A percentile compares a stretch with the other conserved stretches of the same genome.
Conservation (phyloP, 2,329 filamentous ascomycete species). For the Chaetoscypha palmicola region DNA sequence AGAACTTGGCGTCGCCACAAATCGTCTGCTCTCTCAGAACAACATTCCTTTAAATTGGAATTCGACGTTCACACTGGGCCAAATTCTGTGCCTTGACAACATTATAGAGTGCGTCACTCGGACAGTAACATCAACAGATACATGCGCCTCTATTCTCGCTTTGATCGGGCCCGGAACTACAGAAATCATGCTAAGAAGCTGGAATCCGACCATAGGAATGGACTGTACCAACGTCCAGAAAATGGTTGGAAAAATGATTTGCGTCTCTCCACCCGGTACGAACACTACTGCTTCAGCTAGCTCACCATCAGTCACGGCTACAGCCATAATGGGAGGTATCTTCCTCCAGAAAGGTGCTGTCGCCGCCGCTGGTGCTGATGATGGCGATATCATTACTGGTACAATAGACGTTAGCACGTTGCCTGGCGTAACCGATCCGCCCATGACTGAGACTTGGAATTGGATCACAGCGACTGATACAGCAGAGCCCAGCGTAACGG, state of each 20-base stretch:
- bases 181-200: constrained; percentile 3
- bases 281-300: neutral
- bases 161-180: neutral
- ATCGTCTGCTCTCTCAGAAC: constrained; percentile 1
- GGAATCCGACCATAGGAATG: constrained; percentile 1
- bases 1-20: neutral
- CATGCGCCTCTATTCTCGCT: neutral
- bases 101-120: neutral
- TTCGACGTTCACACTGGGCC: neutral
- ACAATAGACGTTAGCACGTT: too few relatives aligned
- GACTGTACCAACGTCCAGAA: neutral
- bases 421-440: neutral
- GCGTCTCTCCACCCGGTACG: neutral
- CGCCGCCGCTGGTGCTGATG: neutral
- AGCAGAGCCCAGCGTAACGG: neutral
- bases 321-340: neutral
- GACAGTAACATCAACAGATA: neutral
- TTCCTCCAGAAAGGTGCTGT: neutral
- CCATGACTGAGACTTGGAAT: too few relatives aligned
- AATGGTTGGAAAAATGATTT: constrained; percentile 1
- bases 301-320: neutral
- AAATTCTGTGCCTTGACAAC: neutral
- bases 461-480: neutral
- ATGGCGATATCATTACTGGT: neutral
- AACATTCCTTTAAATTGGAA: constrained; percentile 3